Evolutionary conservation across 2,329 filamentous ascomycete species (phyloP).

Genomic region (Bimuria novae-zelandiae): DNA sequence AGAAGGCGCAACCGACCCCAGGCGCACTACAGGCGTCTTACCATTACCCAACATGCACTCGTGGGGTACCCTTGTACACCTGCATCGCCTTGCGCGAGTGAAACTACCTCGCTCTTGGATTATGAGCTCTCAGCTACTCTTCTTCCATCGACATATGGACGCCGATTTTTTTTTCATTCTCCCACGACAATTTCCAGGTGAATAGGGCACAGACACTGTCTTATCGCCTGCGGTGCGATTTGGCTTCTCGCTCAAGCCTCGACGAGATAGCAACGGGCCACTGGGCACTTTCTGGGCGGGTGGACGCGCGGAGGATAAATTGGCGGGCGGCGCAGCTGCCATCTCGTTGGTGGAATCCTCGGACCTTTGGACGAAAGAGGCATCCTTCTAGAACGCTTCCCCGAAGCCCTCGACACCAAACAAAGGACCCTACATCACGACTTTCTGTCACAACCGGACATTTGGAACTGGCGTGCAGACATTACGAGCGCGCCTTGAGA

Average conservation of each 20-base stretch:
- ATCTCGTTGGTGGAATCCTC: constrained; percentile 9
- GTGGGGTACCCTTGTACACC: constrained; percentile 27
- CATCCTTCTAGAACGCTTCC: constrained; percentile 21
- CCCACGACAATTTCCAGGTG: background rate
- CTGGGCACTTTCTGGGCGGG: constrained; percentile 8
- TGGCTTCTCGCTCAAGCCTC: constrained; percentile 23
- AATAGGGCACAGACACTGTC: background rate
- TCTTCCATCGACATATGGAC: background rate
- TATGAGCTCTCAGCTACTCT: background rate
- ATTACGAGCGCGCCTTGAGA: background rate
- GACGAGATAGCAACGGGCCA: constrained; percentile 8
- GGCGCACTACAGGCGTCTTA: constrained; percentile 16
- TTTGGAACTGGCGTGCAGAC: background rate
- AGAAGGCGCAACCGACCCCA: constrained; percentile 14
- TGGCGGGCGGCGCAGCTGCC: constrained; percentile 5
- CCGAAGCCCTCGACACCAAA: background rate
- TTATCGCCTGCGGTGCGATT: constrained; percentile 12
- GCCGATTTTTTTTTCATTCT: background rate
- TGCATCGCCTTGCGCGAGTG: constrained; percentile 13
- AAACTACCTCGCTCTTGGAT: constrained; percentile 9
- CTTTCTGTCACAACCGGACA: background rate
- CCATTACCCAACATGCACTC: constrained; percentile 13
- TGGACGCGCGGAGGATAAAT: constrained; percentile 9
- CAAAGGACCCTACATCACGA: background rate
- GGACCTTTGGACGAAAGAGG: constrained; percentile 6